phyloP scores from a whole-genome alignment of 2,329 filamentous ascomycete genomes.

The Aureobasidium sp. region DNA sequence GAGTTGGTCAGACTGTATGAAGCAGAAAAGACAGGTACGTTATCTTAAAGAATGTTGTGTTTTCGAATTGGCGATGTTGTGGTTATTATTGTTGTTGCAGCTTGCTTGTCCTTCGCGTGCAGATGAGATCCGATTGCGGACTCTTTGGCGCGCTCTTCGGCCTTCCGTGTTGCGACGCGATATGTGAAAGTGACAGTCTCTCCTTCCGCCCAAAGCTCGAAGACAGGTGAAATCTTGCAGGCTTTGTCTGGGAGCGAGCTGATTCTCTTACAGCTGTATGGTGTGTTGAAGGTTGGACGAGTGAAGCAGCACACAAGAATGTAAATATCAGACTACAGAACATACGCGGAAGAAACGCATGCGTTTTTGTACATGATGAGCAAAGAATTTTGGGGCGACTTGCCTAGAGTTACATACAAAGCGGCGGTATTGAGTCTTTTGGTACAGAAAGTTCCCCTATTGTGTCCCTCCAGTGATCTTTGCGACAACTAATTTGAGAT shows the following conservation, averaged over 20 bases:
- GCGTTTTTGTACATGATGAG: background rate
- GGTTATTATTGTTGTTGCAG: background rate
- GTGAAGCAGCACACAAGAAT: background rate
- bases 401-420: background rate
- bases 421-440: background rate
- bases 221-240: background rate
- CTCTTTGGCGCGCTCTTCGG: background rate
- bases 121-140: background rate
- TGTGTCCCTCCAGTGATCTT: too few relatives aligned
- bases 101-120: background rate
- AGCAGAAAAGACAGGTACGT: background rate
- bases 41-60: background rate
- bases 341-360: background rate
- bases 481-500: too few relatives aligned
- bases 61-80: background rate
- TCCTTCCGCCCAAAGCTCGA: background rate
- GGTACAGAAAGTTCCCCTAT: background rate
- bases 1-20: background rate
- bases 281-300: background rate
- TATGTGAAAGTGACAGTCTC: constrained; percentile 1
- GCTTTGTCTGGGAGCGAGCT: background rate
- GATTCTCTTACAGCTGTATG: background rate
- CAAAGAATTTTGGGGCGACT: too few relatives aligned
- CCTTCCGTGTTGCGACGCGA: background rate
- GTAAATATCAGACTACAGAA: background rate